These are phyloP conservation scores for Arctium minus DNA, from an alignment of 129 eudicot genomes.

Conservation along the genomic window DNA sequence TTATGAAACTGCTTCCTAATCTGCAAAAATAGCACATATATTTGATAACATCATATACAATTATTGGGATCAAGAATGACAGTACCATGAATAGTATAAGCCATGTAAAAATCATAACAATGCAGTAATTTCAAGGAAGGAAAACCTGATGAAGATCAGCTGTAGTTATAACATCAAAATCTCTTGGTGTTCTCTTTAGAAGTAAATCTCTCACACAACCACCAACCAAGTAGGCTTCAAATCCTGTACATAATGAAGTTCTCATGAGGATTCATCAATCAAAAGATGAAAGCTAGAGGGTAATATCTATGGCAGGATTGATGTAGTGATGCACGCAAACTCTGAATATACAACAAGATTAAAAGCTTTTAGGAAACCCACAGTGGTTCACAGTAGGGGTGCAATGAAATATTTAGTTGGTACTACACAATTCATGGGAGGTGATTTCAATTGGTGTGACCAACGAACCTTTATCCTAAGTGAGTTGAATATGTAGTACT, in stretches of 20 bases:
- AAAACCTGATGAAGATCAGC: conserved; percentile 75
- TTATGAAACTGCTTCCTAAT: conserved; percentile 46
- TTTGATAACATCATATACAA: conserved; percentile 4
- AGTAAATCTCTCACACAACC: conserved; percentile 97
- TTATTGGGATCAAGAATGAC: background rate
- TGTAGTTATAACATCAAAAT: conserved; percentile 93
- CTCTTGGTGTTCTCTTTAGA: conserved; percentile 74
- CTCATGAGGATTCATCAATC: background rate
- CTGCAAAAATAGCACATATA: conserved; percentile 29
- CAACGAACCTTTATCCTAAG: background rate
- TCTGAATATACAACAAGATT: background rate
- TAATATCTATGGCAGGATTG: background rate
- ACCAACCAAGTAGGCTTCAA: conserved; percentile 91
- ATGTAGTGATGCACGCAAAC: background rate
- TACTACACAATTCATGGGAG: background rate
- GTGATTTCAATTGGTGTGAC: background rate
- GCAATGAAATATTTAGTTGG: background rate
- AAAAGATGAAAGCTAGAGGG: background rate
- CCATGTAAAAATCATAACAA: conserved; percentile 6
- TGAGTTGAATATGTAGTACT: background rate
- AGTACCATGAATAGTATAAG: background rate
- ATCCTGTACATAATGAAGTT: conserved; percentile 45
- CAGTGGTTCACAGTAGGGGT: background rate
- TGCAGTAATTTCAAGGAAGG: background rate
- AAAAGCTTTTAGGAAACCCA: background rate